Evolutionary conservation across 345 rosid genomes (phyloP).

Genomic region (Nephelium lappaceum): DNA sequence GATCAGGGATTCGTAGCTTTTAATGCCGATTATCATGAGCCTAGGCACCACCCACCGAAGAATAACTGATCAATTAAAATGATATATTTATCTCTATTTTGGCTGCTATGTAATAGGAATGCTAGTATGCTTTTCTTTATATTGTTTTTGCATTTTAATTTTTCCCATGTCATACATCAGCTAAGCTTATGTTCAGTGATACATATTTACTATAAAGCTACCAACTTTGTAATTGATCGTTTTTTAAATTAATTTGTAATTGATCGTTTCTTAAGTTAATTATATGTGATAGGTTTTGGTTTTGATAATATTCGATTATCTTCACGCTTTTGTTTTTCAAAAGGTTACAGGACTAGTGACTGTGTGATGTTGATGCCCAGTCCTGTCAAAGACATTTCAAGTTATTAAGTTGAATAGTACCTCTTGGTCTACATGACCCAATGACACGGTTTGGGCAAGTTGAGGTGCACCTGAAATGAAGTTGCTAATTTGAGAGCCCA

Average conservation of each 20-base stretch:
- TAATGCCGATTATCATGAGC: constrained; percentile 68
- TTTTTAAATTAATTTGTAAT: too few species aligned
- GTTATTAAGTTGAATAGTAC: not conserved
- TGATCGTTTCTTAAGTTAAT: not conserved
- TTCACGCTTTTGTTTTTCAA: not conserved
- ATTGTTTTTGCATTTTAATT: not conserved
- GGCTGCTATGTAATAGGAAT: not conserved
- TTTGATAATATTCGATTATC: not conserved
- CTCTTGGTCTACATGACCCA: not conserved
- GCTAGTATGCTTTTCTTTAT: not conserved
- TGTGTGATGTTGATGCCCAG: not conserved
- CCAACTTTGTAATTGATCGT: not conserved
- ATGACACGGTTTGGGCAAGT: not conserved
- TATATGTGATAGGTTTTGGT: not conserved
- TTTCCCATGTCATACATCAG: not conserved
- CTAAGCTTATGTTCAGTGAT: not conserved
- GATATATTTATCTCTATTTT: not conserved
- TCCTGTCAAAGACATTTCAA: not conserved
- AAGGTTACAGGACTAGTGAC: not conserved
- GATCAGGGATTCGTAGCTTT: constrained; percentile 61
- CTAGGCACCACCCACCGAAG: constrained; percentile 86
- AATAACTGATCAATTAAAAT: constrained; percentile 42
- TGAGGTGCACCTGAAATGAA: not conserved
- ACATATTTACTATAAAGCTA: not conserved
- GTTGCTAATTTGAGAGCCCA: not conserved